Evolutionary conservation across 148 eudicot genomes (phyloP).

Genomic region (Chenopodium formosanum): DNA sequence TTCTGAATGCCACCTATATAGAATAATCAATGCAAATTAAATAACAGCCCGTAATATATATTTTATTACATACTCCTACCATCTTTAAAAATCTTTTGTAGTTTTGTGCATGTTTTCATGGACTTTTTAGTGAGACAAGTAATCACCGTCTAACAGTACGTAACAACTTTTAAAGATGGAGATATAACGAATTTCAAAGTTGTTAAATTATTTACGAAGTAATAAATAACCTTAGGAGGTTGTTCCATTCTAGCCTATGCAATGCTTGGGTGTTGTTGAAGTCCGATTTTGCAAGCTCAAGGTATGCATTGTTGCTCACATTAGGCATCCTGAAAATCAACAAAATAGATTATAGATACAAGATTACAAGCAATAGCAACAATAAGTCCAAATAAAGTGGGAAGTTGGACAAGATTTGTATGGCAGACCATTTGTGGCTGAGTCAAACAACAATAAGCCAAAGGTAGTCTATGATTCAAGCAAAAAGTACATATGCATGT

Average conservation of each 20-base stretch:
- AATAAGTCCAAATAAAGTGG: background rate
- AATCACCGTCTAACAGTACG: too few species aligned
- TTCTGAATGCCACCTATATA: slow-evolving; percentile 60
- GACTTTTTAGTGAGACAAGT: too few species aligned
- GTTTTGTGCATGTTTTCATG: too few species aligned
- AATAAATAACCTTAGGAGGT: slow-evolving; percentile 45
- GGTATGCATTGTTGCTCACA: slow-evolving; percentile 64
- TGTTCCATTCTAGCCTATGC: slow-evolving; percentile 69
- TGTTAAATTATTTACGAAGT: too few species aligned
- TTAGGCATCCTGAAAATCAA: slow-evolving; percentile 57
- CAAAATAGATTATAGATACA: background rate
- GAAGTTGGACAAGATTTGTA: background rate
- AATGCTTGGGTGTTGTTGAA: slow-evolving; percentile 62
- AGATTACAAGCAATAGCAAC: background rate
- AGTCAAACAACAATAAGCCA: slow-evolving; percentile 7
- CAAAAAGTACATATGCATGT: background rate
- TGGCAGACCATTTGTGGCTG: slow-evolving; percentile 21
- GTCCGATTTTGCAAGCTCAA: slow-evolving; percentile 83
- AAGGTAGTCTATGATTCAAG: background rate
- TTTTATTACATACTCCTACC: too few species aligned
- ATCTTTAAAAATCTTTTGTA: too few species aligned
- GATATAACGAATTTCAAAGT: background rate
- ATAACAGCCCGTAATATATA: background rate
- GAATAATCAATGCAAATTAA: background rate
- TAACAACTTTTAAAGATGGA: too few species aligned